Conservation (phyloP, 2,329 filamentous ascomycete species). For the Xylariaceae sp. region DNA sequence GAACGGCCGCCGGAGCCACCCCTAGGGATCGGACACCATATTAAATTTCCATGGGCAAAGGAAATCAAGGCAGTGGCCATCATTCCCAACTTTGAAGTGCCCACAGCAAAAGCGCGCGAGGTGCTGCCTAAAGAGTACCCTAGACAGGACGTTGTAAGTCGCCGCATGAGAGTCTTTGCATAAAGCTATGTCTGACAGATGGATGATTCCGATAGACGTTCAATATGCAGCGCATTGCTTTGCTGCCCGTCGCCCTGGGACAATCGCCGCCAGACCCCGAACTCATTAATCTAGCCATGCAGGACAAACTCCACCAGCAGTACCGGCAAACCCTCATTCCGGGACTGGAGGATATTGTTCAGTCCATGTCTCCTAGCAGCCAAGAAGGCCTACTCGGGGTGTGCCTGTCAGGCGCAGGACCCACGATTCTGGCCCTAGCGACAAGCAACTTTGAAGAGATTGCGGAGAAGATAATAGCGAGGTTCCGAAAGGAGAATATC, state of each 20-base stretch:
- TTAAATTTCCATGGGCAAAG: conserved; percentile 91
- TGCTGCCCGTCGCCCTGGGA: conserved; percentile 88
- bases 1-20: conserved; percentile 88
- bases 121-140: conserved; percentile 84
- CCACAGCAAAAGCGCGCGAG: conserved; percentile 88
- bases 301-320: conserved; percentile 97
- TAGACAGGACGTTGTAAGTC: conserved; percentile 78
- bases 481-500: conserved; percentile 76
- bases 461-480: conserved; percentile 76
- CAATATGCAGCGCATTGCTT: conserved; percentile 92
- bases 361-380: conserved; percentile 85
- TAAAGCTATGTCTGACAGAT: conserved; percentile 3
- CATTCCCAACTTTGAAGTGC: conserved; percentile 93
- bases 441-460: conserved; percentile 90
- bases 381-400: conserved; percentile 91
- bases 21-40: conserved; percentile 90
- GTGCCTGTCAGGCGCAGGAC: conserved; percentile 92
- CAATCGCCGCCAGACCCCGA: conserved; percentile 89
- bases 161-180: background rate
- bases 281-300: conserved; percentile 97
- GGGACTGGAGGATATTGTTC: conserved; percentile 86
- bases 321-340: conserved; percentile 93
- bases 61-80: conserved; percentile 98
- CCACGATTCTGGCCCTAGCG: conserved; percentile 91
- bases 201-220: conserved; percentile 63